A percentile compares a stretch with the other conserved stretches of the same genome.
phyloP scores from a whole-genome alignment of 2,329 filamentous ascomycete species.

The Cryphonectria japonica region DNA sequence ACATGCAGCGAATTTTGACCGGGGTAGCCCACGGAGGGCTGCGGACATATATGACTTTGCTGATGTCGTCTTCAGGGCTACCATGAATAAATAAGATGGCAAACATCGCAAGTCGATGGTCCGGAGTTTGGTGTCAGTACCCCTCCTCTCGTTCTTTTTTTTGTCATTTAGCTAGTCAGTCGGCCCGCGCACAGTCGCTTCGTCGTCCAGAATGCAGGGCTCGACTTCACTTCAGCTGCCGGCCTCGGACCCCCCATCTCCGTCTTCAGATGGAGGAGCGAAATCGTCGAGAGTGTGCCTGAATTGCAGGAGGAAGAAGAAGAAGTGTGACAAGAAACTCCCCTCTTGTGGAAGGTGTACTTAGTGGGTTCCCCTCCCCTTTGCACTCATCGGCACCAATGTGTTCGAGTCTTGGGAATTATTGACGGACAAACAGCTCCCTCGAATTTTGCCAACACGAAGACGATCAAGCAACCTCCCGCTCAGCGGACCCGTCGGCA shows the following conservation, averaged over 20 bases:
- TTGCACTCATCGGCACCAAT: not conserved
- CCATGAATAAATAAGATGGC: conserved; percentile 23
- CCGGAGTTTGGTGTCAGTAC: conserved; percentile 16
- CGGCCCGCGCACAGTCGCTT: conserved; percentile 1
- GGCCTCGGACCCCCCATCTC: conserved; percentile 28
- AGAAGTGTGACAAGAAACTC: conserved; percentile 37
- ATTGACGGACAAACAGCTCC: conserved; percentile 31
- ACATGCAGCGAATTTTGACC: conserved; percentile 21
- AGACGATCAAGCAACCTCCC: conserved; percentile 30
- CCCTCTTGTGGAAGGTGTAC: conserved; percentile 36
- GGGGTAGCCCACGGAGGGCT: conserved; percentile 21
- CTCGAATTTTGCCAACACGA: conserved; percentile 36
- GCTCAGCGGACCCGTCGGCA: conserved; percentile 20
- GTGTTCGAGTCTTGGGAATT: not conserved
- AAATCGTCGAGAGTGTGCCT: conserved; percentile 36
- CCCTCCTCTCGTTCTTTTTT: not conserved
- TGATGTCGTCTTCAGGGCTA: conserved; percentile 21
- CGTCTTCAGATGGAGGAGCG: conserved; percentile 30
- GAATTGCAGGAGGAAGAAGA: conserved; percentile 37
- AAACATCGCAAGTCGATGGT: conserved; percentile 9
- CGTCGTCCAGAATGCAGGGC: conserved; percentile 25
- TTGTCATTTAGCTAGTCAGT: not conserved
- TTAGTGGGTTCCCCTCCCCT: conserved; percentile 32
- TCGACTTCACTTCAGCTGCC: conserved; percentile 25
- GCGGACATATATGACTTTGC: conserved; percentile 27